A percentile compares a stretch with the other conserved stretches of the same genome.
Evolutionary conservation across 148 eudicot genomes (phyloP).

Genomic region (Arbutus unedo): DNA sequence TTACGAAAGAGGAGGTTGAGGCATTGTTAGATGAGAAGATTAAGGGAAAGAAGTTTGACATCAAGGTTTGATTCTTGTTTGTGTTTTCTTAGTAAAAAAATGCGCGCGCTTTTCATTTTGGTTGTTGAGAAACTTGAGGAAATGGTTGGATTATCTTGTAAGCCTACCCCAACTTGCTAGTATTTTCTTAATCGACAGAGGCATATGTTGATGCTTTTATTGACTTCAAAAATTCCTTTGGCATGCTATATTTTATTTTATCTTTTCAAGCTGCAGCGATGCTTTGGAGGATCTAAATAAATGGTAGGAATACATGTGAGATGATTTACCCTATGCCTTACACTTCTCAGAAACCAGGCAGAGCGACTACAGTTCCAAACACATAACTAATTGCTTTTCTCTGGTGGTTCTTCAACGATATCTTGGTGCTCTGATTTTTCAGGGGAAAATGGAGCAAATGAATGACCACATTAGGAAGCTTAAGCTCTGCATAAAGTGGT

Average conservation of each 20-base stretch:
- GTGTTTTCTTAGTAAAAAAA: not conserved
- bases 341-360: not conserved
- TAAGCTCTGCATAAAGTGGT: slow-evolving; percentile 61
- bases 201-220: not conserved
- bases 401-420: too few species aligned
- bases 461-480: slow-evolving; percentile 45
- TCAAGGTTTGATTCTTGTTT: slow-evolving; percentile 38
- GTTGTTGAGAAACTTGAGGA: not conserved
- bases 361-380: not conserved
- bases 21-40: slow-evolving; percentile 68
- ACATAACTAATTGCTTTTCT: too few species aligned
- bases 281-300: too few species aligned
- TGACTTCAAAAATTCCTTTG: not conserved
- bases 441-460: slow-evolving; percentile 65
- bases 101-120: not conserved
- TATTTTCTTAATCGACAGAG: not conserved
- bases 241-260: not conserved
- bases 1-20: slow-evolving; percentile 63
- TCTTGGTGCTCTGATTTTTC: slow-evolving; percentile 4
- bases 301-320: too few species aligned
- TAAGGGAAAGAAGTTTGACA: slow-evolving; percentile 58
- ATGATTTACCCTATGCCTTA: too few species aligned
- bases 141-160: not conserved
- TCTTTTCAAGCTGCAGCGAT: not conserved
- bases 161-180: not conserved